Base-by-base conservation (phyloP, 345 rosid species). In the Microthlaspi erraticum region DNA sequence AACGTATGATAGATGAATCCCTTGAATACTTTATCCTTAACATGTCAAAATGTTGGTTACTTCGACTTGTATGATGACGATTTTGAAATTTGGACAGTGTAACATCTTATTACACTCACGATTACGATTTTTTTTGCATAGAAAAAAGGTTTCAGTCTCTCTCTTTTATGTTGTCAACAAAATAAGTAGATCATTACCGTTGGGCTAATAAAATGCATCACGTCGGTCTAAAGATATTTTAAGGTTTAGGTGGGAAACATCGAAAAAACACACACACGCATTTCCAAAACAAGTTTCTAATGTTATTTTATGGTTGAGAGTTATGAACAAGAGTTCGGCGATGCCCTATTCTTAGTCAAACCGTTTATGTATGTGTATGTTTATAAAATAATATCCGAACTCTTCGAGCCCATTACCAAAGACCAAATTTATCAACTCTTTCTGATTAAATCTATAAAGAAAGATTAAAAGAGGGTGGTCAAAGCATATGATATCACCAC, bases 401-500 rank as follows among this genome's bases (percentile, higher is more conserved):
- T 66, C 72, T 66, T 74, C 73, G 78, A 74, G 68, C 78, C 78
- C 78, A 74, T 66, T 66, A 74, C 68, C 78, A 63, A 53, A 73
- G 67, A 58, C 67, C 50, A 73, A 32, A n/a, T 9, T 41, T 19
- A 62, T 61, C 5, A 16, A 52, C 44, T 49, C 60, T 50, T 49
- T 39, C 11, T 49, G 41, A 12, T 65, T 34, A 26, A 26, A 26
- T 26, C 38, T 56, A 8, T 33, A 65, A 11, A 58, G 11, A 66
- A 39, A 55, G 26, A 66, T 39, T 49, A 73, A 64, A 64, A 64
- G 69, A 38, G 19, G 48, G 16, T 72, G 70, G 70, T 63, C 64
- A 71, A 53, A 72, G 41, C 49, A 72, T 26, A 2, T 72, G 64
- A 64, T 45, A 64, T 55, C 70, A 72, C 58, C 70, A 46, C 57